phyloP scores from a whole-genome alignment of 1,284 basidiomycete genomes.

The Malassezia japonica region DNA sequence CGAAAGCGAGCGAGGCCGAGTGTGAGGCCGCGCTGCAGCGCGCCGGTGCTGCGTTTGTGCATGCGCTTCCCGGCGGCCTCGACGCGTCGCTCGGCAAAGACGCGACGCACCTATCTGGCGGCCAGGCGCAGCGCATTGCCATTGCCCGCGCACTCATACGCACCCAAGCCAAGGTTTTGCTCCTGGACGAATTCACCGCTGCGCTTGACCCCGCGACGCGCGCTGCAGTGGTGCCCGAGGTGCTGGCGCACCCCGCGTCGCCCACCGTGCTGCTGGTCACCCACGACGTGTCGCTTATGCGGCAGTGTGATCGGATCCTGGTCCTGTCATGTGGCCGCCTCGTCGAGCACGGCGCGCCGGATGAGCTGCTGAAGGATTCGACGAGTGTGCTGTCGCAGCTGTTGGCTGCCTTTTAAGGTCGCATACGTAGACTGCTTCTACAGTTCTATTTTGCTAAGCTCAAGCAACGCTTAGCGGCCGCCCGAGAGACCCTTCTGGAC shows the following conservation, averaged over 20 bases:
- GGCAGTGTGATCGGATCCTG: slow-evolving; percentile 76
- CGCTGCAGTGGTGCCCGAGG: slow-evolving; percentile 52
- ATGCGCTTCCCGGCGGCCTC: slow-evolving; percentile 69
- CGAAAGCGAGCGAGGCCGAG: slow-evolving; percentile 48
- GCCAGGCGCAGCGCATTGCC: slow-evolving; percentile 83
- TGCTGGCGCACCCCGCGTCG: slow-evolving; percentile 40
- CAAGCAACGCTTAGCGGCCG: slow-evolving; percentile 41
- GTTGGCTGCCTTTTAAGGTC: no score
- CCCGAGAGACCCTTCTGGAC: slow-evolving; percentile 46
- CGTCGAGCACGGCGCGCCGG: slow-evolving; percentile 49
- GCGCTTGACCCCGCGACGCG: slow-evolving; percentile 59
- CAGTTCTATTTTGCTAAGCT: no score
- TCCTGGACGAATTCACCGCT: slow-evolving; percentile 88
- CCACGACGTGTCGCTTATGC: slow-evolving; percentile 84
- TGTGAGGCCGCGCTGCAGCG: slow-evolving; percentile 62
- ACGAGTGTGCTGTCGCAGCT: no score
- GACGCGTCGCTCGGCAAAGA: slow-evolving; percentile 80
- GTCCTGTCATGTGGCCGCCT: slow-evolving; percentile 69
- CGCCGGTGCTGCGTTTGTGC: slow-evolving; percentile 76
- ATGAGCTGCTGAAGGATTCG: neutral
- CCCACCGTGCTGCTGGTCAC: slow-evolving; percentile 83
- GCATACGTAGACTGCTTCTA: no score
- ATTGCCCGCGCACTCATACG: slow-evolving; percentile 79
- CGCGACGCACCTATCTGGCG: slow-evolving; percentile 76
- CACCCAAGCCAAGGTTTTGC: slow-evolving; percentile 61